Conservation (phyloP, 306 rosid genomes). For the Lathyrus tuberosus region DNA sequence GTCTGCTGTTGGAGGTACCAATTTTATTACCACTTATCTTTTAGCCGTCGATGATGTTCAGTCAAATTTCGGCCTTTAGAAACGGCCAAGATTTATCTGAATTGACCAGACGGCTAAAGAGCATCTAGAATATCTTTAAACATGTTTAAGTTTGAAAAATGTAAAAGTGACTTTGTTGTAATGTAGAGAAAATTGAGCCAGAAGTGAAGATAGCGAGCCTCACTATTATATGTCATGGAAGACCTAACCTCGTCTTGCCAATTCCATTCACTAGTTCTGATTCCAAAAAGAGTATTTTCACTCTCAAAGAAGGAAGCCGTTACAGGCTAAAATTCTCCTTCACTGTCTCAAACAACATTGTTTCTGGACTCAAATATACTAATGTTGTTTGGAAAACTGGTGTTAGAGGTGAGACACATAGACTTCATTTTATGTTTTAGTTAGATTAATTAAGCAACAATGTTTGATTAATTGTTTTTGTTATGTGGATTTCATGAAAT, state of each 20-base stretch:
- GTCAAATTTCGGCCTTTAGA: not conserved
- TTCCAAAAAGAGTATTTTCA: slow-evolving; percentile 67
- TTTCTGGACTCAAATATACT: slow-evolving; percentile 84
- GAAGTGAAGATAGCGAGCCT: slow-evolving; percentile 81
- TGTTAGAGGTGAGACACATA: slow-evolving; percentile 55
- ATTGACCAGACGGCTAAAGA: not conserved
- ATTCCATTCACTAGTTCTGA: slow-evolving; percentile 55
- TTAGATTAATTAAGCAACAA: not conserved
- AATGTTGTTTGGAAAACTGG: slow-evolving; percentile 83
- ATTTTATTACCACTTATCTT: not conserved
- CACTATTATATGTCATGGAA: slow-evolving; percentile 61
- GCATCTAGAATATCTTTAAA: not conserved
- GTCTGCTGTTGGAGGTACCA: slow-evolving; percentile 72
- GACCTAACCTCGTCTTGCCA: slow-evolving; percentile 64
- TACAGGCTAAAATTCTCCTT: slow-evolving; percentile 68
- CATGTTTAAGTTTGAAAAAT: slow-evolving; percentile 20
- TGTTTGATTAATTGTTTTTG: slow-evolving; percentile 19
- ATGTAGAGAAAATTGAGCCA: slow-evolving; percentile 73
- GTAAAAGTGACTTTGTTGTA: slow-evolving; percentile 36
- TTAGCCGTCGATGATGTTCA: not conserved
- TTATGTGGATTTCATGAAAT: slow-evolving; percentile 37
- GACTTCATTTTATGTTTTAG: slow-evolving; percentile 23
- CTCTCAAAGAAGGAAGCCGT: slow-evolving; percentile 67
- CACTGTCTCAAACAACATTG: slow-evolving; percentile 67
- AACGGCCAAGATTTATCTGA: not conserved